Evolutionary conservation across 2,329 filamentous ascomycete genomes (phyloP), one percentile per base, ranked within the genome.

Genomic region (Reticulascus tulasneorum): DNA sequence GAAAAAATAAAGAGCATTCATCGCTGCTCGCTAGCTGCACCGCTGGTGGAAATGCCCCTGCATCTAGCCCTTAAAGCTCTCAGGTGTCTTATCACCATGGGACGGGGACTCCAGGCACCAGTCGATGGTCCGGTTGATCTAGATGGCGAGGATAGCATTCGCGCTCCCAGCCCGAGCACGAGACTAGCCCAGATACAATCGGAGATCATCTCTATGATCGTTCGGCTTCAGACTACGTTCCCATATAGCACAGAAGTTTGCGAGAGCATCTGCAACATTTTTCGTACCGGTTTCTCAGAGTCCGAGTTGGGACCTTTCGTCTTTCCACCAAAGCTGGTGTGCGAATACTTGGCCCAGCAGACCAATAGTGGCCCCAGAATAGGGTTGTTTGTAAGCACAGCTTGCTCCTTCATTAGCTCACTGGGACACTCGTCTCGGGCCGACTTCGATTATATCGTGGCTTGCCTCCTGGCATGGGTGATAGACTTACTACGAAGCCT

Each of bases 241-340:
- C 71, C 67, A 4, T 62, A 59, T 3, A 79, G 75, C 38, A 73
- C 77, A 16, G 86, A 90, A 47, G 73, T 87, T 9, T 72, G 84
- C 16, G 85, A 90, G 50, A 71, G 77, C 5, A 78, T 82, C 22
- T 93, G 86, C 59, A 72, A 71, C 38, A 76, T 90, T 30, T 69
- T 91, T 32, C 77, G 81, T 25, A 75, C 79, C 15, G 87, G 87
- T 1, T 90, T 90, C 51, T 81, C 81, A 1, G 87, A 94, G 56
- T 74, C 71, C 0, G 75, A 79, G 18, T 77, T 83, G 4, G 86
- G 86, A 0, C 84, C 86, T 1, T 91, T 93, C 49, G 85, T 90
- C 8, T 78, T 94, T 42, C 73, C 82, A 4, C 70, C 83, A 0
- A 63, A 71, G 1, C 69, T 79, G 45, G 77, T 86, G n/a, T 76